phyloP scores from a whole-genome alignment of 192 early-diverging fungal genomes.

The Coemansia sp. region DNA sequence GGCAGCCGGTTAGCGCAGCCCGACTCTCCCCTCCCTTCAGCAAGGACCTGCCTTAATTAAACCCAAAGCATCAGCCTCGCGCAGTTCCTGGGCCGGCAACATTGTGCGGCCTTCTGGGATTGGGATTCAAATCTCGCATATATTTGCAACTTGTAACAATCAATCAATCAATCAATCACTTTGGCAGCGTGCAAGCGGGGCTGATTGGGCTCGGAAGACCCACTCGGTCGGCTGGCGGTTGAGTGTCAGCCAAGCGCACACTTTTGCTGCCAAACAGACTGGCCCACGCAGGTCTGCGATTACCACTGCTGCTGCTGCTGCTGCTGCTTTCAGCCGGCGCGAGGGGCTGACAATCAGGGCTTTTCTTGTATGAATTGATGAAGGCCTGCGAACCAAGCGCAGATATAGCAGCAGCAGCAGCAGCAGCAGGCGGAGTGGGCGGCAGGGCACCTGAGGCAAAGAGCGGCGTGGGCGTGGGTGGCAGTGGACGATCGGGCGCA shows the following conservation, averaged over 20 bases:
- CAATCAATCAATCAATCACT: not conserved
- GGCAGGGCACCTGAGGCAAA: constrained; percentile 34
- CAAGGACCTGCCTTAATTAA: constrained; percentile 10
- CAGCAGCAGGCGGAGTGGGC: constrained; percentile 23
- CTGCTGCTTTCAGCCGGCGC: not conserved
- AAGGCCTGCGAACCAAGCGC: constrained; percentile 42
- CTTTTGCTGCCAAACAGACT: constrained; percentile 48
- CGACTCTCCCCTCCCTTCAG: not conserved
- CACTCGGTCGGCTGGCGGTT: not conserved
- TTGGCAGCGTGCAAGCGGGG: not conserved
- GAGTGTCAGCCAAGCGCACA: constrained; percentile 14
- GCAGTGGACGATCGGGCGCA: constrained; percentile 20
- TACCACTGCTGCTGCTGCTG: no score
- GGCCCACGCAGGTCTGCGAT: constrained; percentile 25
- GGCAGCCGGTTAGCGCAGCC: not conserved
- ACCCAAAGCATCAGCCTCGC: not conserved
- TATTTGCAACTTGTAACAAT: no score
- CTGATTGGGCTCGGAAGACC: constrained; percentile 3
- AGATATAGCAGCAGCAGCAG: not conserved
- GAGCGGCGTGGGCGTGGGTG: constrained; percentile 14
- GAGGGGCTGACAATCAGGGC: not conserved
- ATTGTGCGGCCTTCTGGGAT: constrained; percentile 1
- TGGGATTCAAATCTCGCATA: not conserved
- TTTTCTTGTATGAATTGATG: constrained; percentile 44
- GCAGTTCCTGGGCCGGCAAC: constrained; percentile 3